Conservation (phyloP, 768 basidiomycete species). For the Mycena polygramma region DNA sequence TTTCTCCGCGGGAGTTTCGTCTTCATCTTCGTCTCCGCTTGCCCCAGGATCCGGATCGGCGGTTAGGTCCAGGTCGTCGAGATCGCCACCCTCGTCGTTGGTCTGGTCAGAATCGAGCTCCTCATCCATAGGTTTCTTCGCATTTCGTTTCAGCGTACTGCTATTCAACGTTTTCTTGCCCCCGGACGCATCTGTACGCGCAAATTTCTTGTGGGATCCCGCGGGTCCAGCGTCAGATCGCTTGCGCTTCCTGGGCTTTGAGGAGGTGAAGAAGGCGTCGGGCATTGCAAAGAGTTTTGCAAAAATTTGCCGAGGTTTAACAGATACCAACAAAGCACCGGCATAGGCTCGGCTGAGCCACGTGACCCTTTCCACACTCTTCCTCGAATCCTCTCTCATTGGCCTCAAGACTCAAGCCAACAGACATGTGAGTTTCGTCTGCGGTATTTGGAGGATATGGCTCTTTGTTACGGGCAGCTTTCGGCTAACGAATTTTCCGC, state of each 20-base stretch:
- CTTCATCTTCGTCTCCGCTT: constrained; percentile 89
- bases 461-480: too few species aligned
- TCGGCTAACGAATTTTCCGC: too few species aligned
- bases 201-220: constrained; percentile 46
- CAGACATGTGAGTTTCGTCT: too few species aligned
- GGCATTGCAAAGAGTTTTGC: constrained; percentile 64
- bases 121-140: constrained; percentile 60
- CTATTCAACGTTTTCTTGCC: constrained; percentile 34
- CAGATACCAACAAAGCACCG: too few species aligned
- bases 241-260: constrained; percentile 74
- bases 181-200: constrained; percentile 41
- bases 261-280: constrained; percentile 83
- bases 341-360: too few species aligned
- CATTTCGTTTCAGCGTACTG: constrained; percentile 44
- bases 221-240: constrained; percentile 54
- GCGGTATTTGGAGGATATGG: too few species aligned
- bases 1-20: constrained; percentile 95
- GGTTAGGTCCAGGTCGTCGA: constrained; percentile 76
- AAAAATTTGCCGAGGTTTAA: background rate
- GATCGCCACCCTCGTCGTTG: constrained; percentile 62
- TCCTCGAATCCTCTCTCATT: too few species aligned
- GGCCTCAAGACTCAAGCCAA: too few species aligned
- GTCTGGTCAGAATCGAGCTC: constrained; percentile 76
- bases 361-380: background rate
- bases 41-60: constrained; percentile 64